A percentile compares a stretch with the other conserved stretches of the same genome.
These are phyloP conservation scores for Harringtonia aguacate DNA, from an alignment of 2,329 filamentous ascomycete species.

Conservation along the genomic window DNA sequence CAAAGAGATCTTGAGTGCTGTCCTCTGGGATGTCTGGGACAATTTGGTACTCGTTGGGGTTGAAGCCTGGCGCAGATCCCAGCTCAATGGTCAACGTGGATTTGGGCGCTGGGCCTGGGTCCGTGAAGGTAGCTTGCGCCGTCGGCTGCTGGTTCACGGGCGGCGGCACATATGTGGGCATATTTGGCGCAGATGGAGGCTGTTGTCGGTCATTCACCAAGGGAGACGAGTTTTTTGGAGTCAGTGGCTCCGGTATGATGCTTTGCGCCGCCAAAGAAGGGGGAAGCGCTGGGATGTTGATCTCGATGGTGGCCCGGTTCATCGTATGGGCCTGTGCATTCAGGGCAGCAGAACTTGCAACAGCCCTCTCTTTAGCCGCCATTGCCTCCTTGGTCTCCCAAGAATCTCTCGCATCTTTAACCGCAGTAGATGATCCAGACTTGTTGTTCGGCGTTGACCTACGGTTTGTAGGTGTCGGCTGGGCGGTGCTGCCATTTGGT, in stretches of 20 bases:
- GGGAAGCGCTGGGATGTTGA: conserved; percentile 28
- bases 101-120: conserved; percentile 11
- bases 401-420: too few relatives aligned
- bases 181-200: not conserved
- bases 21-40: conserved; percentile 36
- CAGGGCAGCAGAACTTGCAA: conserved; percentile 1
- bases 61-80: conserved; percentile 26
- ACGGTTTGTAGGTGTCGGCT: conserved; percentile 16
- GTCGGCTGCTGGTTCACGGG: not conserved
- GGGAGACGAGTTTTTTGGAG: not conserved
- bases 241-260: not conserved
- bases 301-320: conserved; percentile 32
- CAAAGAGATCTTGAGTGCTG: conserved; percentile 44
- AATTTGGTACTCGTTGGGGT: conserved; percentile 41
- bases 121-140: not conserved
- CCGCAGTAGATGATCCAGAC: conserved; percentile 5
- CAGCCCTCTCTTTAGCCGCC: conserved; percentile 6
- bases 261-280: conserved; percentile 1
- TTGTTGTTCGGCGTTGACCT: conserved; percentile 19
- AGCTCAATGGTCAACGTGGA: conserved; percentile 38
- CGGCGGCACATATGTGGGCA: too few relatives aligned
- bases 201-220: not conserved
- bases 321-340: conserved; percentile 21
- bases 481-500: conserved; percentile 7
- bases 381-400: conserved; percentile 7